These are phyloP conservation scores for Ilex asprella DNA, from an alignment of 257 asterid genomes.

Conservation along the genomic window DNA sequence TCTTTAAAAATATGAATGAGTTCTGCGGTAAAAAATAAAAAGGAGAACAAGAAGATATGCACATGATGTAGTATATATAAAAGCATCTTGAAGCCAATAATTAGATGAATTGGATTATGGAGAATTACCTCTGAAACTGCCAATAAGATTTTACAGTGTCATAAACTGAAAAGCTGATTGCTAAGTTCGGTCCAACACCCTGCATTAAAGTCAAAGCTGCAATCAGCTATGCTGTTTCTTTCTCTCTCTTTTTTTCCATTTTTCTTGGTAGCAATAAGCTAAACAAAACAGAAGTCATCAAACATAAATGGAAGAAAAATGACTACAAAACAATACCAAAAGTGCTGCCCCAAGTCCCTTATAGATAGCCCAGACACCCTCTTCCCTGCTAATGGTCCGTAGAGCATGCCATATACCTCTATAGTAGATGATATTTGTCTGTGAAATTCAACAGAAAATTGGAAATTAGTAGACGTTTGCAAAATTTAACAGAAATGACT, in stretches of 20 bases:
- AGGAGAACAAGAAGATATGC: neutral
- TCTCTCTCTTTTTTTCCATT: too few relatives aligned
- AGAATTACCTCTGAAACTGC: slow-evolving; percentile 53
- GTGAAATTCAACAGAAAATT: slow-evolving; percentile 23
- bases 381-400: slow-evolving; percentile 66
- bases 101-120: slow-evolving; percentile 6
- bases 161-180: slow-evolving; percentile 77
- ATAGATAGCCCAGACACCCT: slow-evolving; percentile 63
- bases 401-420: slow-evolving; percentile 72
- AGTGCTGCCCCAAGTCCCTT: slow-evolving; percentile 86
- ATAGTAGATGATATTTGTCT: slow-evolving; percentile 60
- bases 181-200: slow-evolving; percentile 86
- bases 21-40: neutral
- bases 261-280: too few relatives aligned
- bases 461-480: neutral
- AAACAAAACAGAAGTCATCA: slow-evolving; percentile 1
- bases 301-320: slow-evolving; percentile 3
- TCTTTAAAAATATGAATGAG: neutral
- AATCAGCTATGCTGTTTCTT: slow-evolving; percentile 13
- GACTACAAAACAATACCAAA: slow-evolving; percentile 40
- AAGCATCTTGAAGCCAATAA: slow-evolving; percentile 11
- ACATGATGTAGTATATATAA: slow-evolving; percentile 1
- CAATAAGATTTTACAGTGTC: slow-evolving; percentile 66
- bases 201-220: slow-evolving; percentile 25
- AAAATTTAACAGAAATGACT: slow-evolving; percentile 19